Evolutionary conservation across 352 stramenopile genomes (phyloP), one percentile per base, ranked within the genome.

Genomic region (Blastocystis sp.): DNA sequence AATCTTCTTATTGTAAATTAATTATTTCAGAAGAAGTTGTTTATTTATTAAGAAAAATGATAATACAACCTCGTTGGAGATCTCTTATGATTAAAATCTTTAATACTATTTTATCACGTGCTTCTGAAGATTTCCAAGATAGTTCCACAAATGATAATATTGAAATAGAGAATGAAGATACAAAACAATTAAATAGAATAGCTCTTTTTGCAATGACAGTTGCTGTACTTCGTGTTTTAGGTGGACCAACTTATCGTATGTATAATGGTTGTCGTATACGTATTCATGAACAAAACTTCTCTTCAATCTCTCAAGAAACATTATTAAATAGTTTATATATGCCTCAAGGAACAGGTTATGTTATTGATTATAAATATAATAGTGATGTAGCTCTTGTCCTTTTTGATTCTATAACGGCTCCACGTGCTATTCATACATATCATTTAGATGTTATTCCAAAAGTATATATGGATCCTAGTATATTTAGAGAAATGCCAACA

Each of bases 261-360:
- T 62, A 62, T 27, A 46, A 23, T 21, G 52, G 52, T 1, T 62
- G 52, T n/a, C 32, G 52, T 21, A 34, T 62, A 6, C 52, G 52
- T 11, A n/a, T 59, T 27, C 49, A 59, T n/a, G 49, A 59, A 27
- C n/a, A n/a, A n/a, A n/a, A n/a, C n/a, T n/a, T n/a, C n/a, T n/a
- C n/a, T n/a, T n/a, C n/a, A n/a, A n/a, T n/a, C n/a, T n/a, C n/a
- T n/a, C n/a, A n/a, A n/a, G n/a, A n/a, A n/a, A n/a, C n/a, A n/a
- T n/a, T n/a, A n/a, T n/a, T n/a, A n/a, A n/a, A n/a, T n/a, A n/a
- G n/a, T n/a, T n/a, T n/a, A n/a, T n/a, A n/a, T n/a, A n/a, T n/a
- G n/a, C n/a, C n/a, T n/a, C n/a, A n/a, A n/a, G n/a, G n/a, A n/a
- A n/a, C n/a, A n/a, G n/a, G n/a, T n/a, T n/a, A n/a, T n/a, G n/a